phyloP scores from a whole-genome alignment of 78 protist species.

The Dictyostelium citrinum region DNA sequence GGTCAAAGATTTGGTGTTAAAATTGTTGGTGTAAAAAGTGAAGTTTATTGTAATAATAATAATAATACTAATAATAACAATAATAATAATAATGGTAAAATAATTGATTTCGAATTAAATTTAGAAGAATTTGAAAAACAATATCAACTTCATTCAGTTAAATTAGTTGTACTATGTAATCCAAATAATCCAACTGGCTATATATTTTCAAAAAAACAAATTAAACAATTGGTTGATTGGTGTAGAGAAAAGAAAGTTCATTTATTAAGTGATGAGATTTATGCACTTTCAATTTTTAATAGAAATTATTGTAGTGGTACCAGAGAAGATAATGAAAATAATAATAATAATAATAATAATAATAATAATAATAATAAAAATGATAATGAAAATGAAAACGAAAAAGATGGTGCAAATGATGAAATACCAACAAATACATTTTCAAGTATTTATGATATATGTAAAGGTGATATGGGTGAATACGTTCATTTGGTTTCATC shows the following conservation, averaged over 20 bases:
- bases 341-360: not conserved
- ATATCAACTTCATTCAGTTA: not conserved
- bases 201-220: conserved; percentile 4
- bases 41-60: not conserved
- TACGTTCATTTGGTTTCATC: conserved; percentile 48
- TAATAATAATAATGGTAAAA: not conserved
- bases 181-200: conserved; percentile 77
- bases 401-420: no score
- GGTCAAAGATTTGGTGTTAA: conserved; percentile 9
- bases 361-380: no score
- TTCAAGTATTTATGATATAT: conserved; percentile 8
- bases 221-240: conserved; percentile 13
- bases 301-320: not conserved
- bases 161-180: conserved; percentile 25
- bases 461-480: conserved; percentile 61
- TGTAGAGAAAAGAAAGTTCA: conserved; percentile 19
- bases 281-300: conserved; percentile 60
- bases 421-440: not conserved
- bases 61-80: no score
- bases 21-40: not conserved
- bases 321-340: not conserved
- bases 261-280: conserved; percentile 75
- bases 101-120: not conserved
- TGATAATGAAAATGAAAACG: not conserved
- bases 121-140: conserved; percentile 16